Evolutionary conservation across 352 stramenopile genomes (phyloP), one percentile per base, ranked within the genome.

Genomic region (Globisporangium paddicum): DNA sequence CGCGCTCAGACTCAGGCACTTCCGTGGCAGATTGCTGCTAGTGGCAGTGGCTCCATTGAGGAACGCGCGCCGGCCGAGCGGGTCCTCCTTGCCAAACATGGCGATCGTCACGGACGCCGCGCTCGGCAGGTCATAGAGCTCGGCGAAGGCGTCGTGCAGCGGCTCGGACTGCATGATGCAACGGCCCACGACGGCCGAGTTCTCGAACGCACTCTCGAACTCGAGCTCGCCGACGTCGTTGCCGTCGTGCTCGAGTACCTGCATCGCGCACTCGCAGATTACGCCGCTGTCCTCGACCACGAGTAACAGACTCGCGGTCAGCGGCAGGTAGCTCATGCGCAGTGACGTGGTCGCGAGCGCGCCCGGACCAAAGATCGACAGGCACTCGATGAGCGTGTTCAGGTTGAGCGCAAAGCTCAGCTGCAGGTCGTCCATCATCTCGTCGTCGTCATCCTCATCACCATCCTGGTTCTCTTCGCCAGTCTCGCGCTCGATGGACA

Each of bases 101-200:
- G 76, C 57, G 56, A 95, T 87, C 10, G 71, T 90, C 37, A 95
- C 83, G 35, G 71, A 80, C 21, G 81, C 86, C n/a, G 80, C 86
- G 60, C 79, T 91, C 19, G 86, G 86, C 42, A 95, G 68, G 60
- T 93, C 86, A 52, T 93, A 89, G 35, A 95, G 77, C 73, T 95
- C 86, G 0, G 77, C 73, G 49, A 90, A 93, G 5, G 83, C 86
- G 23, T 95, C 86, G 49, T 86, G 83, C 30, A 95, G 69, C 23
- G 83, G 80, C 52, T 88, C 71, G 6, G 82, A 93, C 67, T 90
- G 78, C 42, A 95, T 92, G 58, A 95, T 95, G 45, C 84, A 90
- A 11, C 82, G 77, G 8, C 79, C 82, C 21, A 93, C 68, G 13
- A 95, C 83, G 1, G 67, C 72, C 7, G 82, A 89, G 26, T 80